These are phyloP conservation scores for Taiwanofungus camphoratus DNA, from an alignment of 1,284 basidiomycete genomes.

Conservation along the genomic window DNA sequence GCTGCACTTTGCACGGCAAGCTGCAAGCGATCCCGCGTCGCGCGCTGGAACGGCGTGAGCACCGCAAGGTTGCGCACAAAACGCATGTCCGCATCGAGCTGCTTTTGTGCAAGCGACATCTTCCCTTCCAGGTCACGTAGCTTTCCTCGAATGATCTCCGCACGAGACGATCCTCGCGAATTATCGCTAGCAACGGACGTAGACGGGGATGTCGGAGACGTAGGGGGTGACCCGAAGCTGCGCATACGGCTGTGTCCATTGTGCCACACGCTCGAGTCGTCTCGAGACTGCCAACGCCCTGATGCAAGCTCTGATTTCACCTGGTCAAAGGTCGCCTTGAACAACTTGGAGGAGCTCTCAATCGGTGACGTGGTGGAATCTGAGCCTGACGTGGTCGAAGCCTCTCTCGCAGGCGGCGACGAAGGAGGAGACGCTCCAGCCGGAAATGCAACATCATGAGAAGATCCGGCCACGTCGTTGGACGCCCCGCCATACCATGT, in stretches of 20 bases:
- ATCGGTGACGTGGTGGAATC: slow-evolving; percentile 23
- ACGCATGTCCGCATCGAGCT: slow-evolving; percentile 69
- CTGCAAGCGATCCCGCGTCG: slow-evolving; percentile 74
- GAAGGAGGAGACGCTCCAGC: slow-evolving; percentile 8
- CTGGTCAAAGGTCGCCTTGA: slow-evolving; percentile 79
- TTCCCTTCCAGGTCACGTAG: slow-evolving; percentile 59
- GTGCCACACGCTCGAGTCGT: slow-evolving; percentile 19
- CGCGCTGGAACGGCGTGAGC: slow-evolving; percentile 81
- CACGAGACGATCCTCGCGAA: slow-evolving; percentile 43
- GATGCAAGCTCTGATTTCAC: slow-evolving; percentile 80
- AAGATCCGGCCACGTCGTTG: slow-evolving; percentile 16
- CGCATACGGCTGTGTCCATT: slow-evolving; percentile 26
- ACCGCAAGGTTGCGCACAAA: slow-evolving; percentile 79
- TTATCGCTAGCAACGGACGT: slow-evolving; percentile 11
- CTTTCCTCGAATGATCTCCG: slow-evolving; percentile 55
- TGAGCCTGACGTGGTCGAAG: slow-evolving; percentile 20
- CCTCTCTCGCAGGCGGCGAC: slow-evolving; percentile 11
- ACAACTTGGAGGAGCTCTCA: slow-evolving; percentile 40
- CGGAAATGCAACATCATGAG: slow-evolving; percentile 5
- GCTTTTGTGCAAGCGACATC: slow-evolving; percentile 50
- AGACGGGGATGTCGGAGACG: slow-evolving; percentile 15
- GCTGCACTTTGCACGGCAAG: slow-evolving; percentile 59
- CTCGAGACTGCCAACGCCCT: slow-evolving; percentile 27
- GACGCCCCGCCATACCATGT: slow-evolving; percentile 37
- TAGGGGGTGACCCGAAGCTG: slow-evolving; percentile 28